Conservation (phyloP, 192 early-diverging fungal genomes). For the Coemansia sp. region DNA sequence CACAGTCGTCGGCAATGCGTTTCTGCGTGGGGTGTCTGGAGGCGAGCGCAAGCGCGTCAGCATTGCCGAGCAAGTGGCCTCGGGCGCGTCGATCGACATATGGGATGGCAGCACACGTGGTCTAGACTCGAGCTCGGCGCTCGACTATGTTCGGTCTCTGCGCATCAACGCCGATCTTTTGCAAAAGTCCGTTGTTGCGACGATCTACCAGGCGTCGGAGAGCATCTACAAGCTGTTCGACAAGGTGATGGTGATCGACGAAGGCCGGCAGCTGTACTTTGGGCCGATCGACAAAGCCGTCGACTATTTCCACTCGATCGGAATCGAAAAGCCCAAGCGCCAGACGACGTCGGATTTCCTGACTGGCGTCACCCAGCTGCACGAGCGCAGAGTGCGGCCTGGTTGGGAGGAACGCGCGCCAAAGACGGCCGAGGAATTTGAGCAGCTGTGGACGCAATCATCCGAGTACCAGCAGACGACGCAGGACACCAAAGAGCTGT, state of each 20-base stretch:
- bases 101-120: constrained; percentile 68
- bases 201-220: constrained; percentile 72
- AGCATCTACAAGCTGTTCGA: constrained; percentile 77
- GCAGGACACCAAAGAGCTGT: too few species aligned
- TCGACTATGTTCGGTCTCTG: too few species aligned
- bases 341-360: constrained; percentile 76
- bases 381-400: constrained; percentile 58
- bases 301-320: constrained; percentile 65
- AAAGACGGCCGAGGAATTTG: constrained; percentile 65
- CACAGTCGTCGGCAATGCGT: constrained; percentile 60
- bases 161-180: too few species aligned
- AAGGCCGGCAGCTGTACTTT: constrained; percentile 72
- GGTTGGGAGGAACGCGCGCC: constrained; percentile 66
- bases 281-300: constrained; percentile 64
- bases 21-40: constrained; percentile 67
- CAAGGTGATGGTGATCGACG: constrained; percentile 66
- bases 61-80: constrained; percentile 64
- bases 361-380: constrained; percentile 70
- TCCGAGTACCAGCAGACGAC: too few species aligned
- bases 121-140: constrained; percentile 59
- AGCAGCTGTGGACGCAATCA: too few species aligned
- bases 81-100: constrained; percentile 56
- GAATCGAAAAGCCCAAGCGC: constrained; percentile 64
- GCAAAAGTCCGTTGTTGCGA: constrained; percentile 61
- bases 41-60: too few species aligned